A percentile compares a stretch with the other conserved stretches of the same genome.
These are phyloP conservation scores for Xylaria sp. DNA, from an alignment of 2,329 filamentous ascomycete species.

Conservation along the genomic window DNA sequence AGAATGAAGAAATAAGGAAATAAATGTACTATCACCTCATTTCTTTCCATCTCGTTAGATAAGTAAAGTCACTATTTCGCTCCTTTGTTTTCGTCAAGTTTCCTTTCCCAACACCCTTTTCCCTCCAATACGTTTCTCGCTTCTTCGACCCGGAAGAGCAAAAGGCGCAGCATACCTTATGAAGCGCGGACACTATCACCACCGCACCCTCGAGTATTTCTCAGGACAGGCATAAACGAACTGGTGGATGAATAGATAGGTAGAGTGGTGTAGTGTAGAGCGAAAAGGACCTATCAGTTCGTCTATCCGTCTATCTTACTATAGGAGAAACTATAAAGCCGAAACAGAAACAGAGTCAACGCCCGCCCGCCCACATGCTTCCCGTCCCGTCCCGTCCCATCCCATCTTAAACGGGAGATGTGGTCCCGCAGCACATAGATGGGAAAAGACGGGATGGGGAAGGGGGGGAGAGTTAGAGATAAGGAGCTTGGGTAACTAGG, in stretches of 20 bases:
- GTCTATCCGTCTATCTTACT: not conserved
- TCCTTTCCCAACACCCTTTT: not conserved
- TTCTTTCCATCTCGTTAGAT: not conserved
- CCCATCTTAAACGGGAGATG: not conserved
- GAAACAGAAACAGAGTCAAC: not conserved
- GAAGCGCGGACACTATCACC: not conserved
- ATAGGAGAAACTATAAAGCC: not conserved
- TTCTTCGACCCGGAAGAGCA: not conserved
- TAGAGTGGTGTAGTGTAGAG: not conserved
- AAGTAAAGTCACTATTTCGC: not conserved
- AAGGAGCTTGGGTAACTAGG: not conserved
- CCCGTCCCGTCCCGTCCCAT: not conserved
- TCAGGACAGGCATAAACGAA: not conserved
- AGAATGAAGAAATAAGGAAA: not conserved
- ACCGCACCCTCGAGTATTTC: not conserved
- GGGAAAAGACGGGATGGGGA: not conserved
- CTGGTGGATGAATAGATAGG: not conserved
- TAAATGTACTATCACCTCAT: not conserved
- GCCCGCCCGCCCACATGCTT: not conserved
- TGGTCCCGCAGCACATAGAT: not conserved
- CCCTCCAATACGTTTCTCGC: not conserved
- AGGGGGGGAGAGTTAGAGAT: not conserved
- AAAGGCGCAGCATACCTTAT: not conserved
- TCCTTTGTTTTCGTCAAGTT: not conserved
- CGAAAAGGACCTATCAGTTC: not conserved